These are phyloP conservation scores for Aspergillus avenaceus DNA, from an alignment of 495 filamentous ascomycete species.

Conservation along the genomic window DNA sequence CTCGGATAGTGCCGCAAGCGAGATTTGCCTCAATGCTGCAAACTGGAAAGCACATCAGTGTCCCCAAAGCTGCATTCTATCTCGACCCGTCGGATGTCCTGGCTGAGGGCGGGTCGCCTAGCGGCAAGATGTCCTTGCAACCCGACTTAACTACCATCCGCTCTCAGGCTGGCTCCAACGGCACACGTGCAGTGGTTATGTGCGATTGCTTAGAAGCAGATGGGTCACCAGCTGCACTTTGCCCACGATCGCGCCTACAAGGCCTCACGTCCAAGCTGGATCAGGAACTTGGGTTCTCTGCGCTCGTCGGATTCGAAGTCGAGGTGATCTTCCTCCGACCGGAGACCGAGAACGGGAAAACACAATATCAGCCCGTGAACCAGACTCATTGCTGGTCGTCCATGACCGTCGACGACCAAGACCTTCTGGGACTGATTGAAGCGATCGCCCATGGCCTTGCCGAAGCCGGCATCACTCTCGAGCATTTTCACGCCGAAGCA, in stretches of 20 bases:
- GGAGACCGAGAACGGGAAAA: background rate
- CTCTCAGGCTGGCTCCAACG: slow-evolving; percentile 43
- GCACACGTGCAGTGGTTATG: slow-evolving; percentile 47
- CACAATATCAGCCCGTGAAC: slow-evolving; percentile 6
- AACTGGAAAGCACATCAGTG: slow-evolving; percentile 37
- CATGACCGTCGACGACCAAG: slow-evolving; percentile 15
- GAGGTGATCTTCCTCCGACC: slow-evolving; percentile 61
- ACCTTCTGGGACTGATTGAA: slow-evolving; percentile 50
- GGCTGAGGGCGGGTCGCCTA: slow-evolving; percentile 33
- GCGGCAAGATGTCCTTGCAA: slow-evolving; percentile 47
- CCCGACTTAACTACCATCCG: slow-evolving; percentile 50
- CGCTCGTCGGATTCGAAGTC: slow-evolving; percentile 70
- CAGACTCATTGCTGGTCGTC: slow-evolving; percentile 8
- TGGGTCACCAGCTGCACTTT: slow-evolving; percentile 38
- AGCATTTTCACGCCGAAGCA: slow-evolving; percentile 67
- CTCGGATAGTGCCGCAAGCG: slow-evolving; percentile 57
- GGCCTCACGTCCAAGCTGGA: slow-evolving; percentile 39
- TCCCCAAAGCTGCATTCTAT: slow-evolving; percentile 47
- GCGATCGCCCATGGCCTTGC: slow-evolving; percentile 50
- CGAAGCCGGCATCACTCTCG: slow-evolving; percentile 52
- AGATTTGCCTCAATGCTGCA: slow-evolving; percentile 52
- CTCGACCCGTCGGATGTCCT: slow-evolving; percentile 53
- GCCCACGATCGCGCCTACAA: slow-evolving; percentile 49
- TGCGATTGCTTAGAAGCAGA: slow-evolving; percentile 27
- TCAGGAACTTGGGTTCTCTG: slow-evolving; percentile 29